A percentile compares a stretch with the other conserved stretches of the same genome.
phyloP scores from a whole-genome alignment of 257 asterid species.

The Cruciata laevipes region DNA sequence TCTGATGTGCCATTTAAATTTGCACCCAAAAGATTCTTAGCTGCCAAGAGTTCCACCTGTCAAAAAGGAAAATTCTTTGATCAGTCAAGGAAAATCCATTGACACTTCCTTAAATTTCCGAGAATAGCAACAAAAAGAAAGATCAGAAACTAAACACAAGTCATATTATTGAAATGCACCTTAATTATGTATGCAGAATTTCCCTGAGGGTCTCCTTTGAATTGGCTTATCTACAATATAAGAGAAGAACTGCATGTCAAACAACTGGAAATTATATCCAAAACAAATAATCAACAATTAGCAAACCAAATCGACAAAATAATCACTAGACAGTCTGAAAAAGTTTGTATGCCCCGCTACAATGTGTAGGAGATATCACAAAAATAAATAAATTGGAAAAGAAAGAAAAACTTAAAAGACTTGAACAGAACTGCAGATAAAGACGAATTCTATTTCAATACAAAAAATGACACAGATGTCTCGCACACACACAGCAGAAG shows the following conservation, averaged over 20 bases:
- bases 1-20: conserved; percentile 85
- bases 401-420: background rate
- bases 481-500: background rate
- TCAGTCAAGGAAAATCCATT: background rate
- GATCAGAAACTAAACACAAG: conserved; percentile 5
- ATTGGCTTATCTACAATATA: conserved; percentile 64
- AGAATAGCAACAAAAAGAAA: background rate
- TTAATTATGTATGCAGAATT: conserved; percentile 55
- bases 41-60: conserved; percentile 92
- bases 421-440: background rate
- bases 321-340: background rate
- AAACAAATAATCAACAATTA: conserved; percentile 20
- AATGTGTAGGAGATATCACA: background rate
- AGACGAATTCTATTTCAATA: background rate
- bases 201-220: conserved; percentile 39
- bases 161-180: conserved; percentile 34
- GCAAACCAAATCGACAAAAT: conserved; percentile 8
- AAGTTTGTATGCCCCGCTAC: background rate
- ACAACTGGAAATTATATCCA: conserved; percentile 44
- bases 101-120: background rate
- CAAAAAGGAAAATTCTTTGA: conserved; percentile 2
- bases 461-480: background rate
- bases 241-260: conserved; percentile 87
- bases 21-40: conserved; percentile 80
- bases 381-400: background rate